Base-by-base conservation (phyloP, 257 asterid genomes). In the Salvia splendens region DNA sequence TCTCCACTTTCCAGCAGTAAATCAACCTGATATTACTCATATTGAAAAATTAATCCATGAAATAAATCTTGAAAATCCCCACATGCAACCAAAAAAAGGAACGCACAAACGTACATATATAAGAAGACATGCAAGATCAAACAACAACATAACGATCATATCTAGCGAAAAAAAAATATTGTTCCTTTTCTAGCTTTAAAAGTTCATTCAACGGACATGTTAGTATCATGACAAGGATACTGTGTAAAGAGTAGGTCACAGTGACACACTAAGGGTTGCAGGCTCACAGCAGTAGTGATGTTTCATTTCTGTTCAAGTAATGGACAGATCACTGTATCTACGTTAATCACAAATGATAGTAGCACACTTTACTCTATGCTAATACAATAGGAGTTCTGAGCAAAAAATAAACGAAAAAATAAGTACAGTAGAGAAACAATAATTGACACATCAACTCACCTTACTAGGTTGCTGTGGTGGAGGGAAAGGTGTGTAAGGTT, bases 391-490 rank as follows among this genome's bases (percentile, higher is more conserved):
- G 49, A 54, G 10, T 17, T 41, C 41, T 3, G 53, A 43, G 41
- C n/a, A 8, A 14, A 36, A 28, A 50, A 40, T 4, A 40, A 49
- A 6, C 41, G 61, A 35, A 12, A 35, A 12, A 70, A 68, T 12
- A n/a, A 48, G 36, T 12, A 32, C n/a, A 63, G 55, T 41, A 11
- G 10, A 53, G 68, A 52, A 30, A 52, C 36, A 71, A 49, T 65
- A 11, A 42, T 5, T 3, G 46, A 59, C 47, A 66, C 63, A 54
- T 33, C 6, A 17, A 70, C 87, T 82, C 69, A 93, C 98, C 94
- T 86, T 85, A 30, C 98, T 93, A 72, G 98, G 97, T 69, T 72
- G 96, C 74, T 86, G 97, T 0, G 97, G 95, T 38, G 97, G 98
- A 77, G 98, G 98, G 90, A 93, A 89, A 2, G 97, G 97, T 1